Conservation (phyloP, 2,329 filamentous ascomycete species). For the Venturia asperata region DNA sequence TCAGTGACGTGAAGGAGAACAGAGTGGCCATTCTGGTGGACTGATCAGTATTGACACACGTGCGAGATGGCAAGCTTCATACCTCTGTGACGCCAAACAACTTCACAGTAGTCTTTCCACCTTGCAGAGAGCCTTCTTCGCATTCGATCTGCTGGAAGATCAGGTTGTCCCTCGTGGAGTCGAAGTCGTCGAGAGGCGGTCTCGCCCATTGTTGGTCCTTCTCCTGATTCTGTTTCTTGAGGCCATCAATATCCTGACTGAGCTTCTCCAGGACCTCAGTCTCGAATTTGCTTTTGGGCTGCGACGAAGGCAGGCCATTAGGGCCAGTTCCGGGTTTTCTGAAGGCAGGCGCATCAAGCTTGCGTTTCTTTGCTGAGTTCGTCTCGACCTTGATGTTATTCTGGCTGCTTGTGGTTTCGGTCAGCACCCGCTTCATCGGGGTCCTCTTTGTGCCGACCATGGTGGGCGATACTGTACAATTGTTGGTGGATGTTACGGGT, state of each 20-base stretch:
- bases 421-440: constrained; percentile 41
- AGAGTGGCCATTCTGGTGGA: constrained; percentile 63
- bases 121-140: constrained; percentile 77
- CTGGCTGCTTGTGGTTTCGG: constrained; percentile 40
- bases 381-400: constrained; percentile 40
- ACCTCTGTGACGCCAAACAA: constrained; percentile 88
- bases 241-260: constrained; percentile 80
- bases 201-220: constrained; percentile 89
- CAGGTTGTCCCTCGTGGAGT: constrained; percentile 60
- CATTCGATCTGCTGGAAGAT: constrained; percentile 93
- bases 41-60: constrained; percentile 30
- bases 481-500: not conserved
- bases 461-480: constrained; percentile 4
- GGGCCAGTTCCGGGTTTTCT: constrained; percentile 46
- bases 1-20: constrained; percentile 91
- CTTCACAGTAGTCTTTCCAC: constrained; percentile 72
- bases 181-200: constrained; percentile 53
- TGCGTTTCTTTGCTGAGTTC: constrained; percentile 69
- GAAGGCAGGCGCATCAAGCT: constrained; percentile 53
- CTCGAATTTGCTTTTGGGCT: constrained; percentile 87
- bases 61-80: constrained; percentile 23
- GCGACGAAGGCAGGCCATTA: constrained; percentile 54
- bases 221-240: constrained; percentile 82
- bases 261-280: constrained; percentile 91
- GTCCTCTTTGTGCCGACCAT: constrained; percentile 22